Evolutionary conservation across 352 stramenopile genomes (phyloP), one percentile per base, ranked within the genome.

Genomic region (Globisporangium heterothallicum): DNA sequence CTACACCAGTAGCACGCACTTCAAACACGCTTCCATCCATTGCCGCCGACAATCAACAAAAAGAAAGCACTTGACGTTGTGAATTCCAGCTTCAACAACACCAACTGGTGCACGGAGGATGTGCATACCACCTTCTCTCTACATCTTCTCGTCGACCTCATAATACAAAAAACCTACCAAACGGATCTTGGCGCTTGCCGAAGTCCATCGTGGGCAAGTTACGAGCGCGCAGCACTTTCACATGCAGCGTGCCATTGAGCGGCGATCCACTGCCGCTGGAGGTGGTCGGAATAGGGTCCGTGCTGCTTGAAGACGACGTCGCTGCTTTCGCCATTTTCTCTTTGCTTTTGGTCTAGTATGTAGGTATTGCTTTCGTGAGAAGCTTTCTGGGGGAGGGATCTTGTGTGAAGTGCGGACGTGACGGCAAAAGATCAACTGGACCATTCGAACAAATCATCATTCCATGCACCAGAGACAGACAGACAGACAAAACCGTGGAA

Each of bases 161-260:
- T n/a, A n/a, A 58, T 22, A 42, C 18, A 48, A n/a, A 50, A 63
- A 5, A 41, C 64, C 43, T 49, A 90, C 78, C 81, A 38, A 89
- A 76, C 2, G 82, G 82, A 58, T 90, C 76, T 53, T 90, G 78
- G 59, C 78, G 82, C 53, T 86, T 88, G 63, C 77, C 76, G 60
- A 86, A 89, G 67, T 89, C 75, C 70, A 92, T 80, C 18, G 69
- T 84, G 22, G 80, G 76, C 51, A 90, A 56, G 53, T 80, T 83
- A 21, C 58, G 58, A 27, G 74, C 79, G 29, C 61, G 66, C 42
- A 90, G 51, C 56, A 90, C 78, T 45, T 70, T 78, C 36, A 92
- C 75, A 58, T 92, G 79, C 42, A 92, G 77, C 26, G 76, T 92
- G 63, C 78, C 74, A 55, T 86, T 86, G 35, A 42, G 38, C 19